Base-by-base conservation (phyloP, 768 basidiomycete genomes). In the Tulasnella sp. region DNA sequence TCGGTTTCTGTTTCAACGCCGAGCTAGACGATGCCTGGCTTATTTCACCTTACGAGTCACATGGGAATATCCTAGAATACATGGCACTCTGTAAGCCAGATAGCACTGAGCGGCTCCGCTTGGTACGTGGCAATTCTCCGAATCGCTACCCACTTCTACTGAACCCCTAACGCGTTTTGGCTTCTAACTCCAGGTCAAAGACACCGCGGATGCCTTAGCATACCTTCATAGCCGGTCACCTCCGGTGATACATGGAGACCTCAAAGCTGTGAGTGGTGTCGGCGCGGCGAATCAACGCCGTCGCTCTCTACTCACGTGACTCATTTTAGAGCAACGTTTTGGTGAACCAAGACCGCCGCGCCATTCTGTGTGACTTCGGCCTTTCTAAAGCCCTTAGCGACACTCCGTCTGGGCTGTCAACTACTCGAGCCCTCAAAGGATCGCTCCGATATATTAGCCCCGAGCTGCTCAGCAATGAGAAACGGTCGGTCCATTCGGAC, bases 321-420 rank as follows among this genome's bases (percentile, higher is more conserved):
- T 11, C 34, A 7, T 22, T 54, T 24, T 37, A 78, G 77, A 42
- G 40, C 48, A 78, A 78, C 37, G 77, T 64, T 12, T 34, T 78
- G 34, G 60, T 78, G 9, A 78, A 24, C 77, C 34, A 64, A 24
- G 77, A 64, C 3, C 48, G 50, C 24, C 77, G 77, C 1, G 77
- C 77, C 5, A 58, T 78, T 44, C 42, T 78, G n/a, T 78, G 50
- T 12, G 77, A 78, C 77, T 78, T 78, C 69, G 77, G 77, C 16
- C 77, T 78, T 11, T 48, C 77, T 24, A 64, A 58, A 9, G 60
- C 77, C 9, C 40, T 64, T 9, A 37, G 41, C 11, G 37, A 69
- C 18, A 40, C 37, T 18, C 77, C 77, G 31, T 58, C 77, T 20
- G 77, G 77, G 16, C 24, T 78, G 37, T 69, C 77, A 40, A 78